Conservation (phyloP, 208 protist genomes). For the Leishmania amazonensis region DNA sequence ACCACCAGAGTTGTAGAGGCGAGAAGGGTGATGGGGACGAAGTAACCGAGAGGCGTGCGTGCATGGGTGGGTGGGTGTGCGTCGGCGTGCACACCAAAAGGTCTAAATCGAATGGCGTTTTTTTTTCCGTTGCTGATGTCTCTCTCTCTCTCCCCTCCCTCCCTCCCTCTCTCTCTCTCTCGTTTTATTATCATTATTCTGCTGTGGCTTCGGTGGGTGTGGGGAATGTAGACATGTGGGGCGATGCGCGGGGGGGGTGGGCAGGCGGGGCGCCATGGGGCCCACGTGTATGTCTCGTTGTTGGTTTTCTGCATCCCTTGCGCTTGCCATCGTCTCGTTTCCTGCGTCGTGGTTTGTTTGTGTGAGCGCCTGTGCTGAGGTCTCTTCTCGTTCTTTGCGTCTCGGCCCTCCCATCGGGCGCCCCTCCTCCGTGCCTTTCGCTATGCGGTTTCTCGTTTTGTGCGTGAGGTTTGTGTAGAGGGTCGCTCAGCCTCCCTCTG, state of each 20-base stretch:
- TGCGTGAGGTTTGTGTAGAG: not conserved
- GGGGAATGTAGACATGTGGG: not conserved
- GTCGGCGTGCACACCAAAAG: not conserved
- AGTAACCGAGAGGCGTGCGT: not conserved
- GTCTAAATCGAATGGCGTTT: not conserved
- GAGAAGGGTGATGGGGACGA: not conserved
- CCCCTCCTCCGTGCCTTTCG: too few relatives aligned
- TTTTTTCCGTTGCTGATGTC: not conserved
- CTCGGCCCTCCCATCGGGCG: not conserved
- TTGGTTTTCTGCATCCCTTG: not conserved
- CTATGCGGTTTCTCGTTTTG: too few relatives aligned
- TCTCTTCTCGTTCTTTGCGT: not conserved
- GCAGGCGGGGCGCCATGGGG: not conserved
- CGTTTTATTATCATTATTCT: not conserved
- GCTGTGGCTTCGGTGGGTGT: not conserved
- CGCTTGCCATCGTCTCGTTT: too few relatives aligned
- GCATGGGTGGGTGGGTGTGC: not conserved
- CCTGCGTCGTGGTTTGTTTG: not conserved
- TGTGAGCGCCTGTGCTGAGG: not conserved
- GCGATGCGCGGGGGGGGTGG: not conserved
- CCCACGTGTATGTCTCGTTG: not conserved
- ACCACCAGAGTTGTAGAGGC: slow-evolving; percentile 20
- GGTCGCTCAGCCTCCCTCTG: not conserved
- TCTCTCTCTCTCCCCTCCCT: not conserved
- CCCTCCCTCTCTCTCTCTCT: not conserved